A percentile compares a stretch with the other conserved stretches of the same genome.
These are phyloP conservation scores for Yarrowia sp. DNA, from an alignment of 805 yeast genomes.

Conservation along the genomic window DNA sequence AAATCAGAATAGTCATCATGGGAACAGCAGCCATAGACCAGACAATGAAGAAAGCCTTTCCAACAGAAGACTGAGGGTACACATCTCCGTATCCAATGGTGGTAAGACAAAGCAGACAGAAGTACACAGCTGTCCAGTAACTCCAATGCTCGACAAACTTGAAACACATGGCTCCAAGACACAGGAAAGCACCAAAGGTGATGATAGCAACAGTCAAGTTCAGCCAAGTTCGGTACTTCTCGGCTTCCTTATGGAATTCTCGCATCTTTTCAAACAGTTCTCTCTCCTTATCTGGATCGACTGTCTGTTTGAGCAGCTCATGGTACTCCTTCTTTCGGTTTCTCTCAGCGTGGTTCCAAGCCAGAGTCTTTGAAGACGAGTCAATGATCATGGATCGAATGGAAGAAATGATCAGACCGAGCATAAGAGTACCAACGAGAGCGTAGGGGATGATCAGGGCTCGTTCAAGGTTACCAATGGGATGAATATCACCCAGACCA, in stretches of 20 bases:
- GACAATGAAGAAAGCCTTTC: conserved; percentile 72
- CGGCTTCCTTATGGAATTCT: conserved; percentile 55
- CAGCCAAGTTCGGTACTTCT: neutral
- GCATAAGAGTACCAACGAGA: conserved; percentile 69
- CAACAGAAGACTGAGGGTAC: conserved; percentile 67
- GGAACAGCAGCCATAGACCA: conserved; percentile 90
- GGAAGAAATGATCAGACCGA: conserved; percentile 77
- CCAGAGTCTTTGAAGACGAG: conserved; percentile 67
- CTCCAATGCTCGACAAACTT: conserved; percentile 69
- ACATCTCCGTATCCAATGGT: conserved; percentile 89
- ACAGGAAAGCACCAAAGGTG: conserved; percentile 60
- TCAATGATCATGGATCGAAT: conserved; percentile 68
- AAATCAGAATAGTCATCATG: conserved; percentile 79
- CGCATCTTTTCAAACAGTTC: conserved; percentile 66
- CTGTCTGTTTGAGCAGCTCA: conserved; percentile 41
- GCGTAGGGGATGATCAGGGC: conserved; percentile 69
- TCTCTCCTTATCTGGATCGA: conserved; percentile 46
- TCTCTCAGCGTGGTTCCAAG: conserved; percentile 69
- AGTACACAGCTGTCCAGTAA: conserved; percentile 75
- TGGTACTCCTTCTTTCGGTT: conserved; percentile 53
- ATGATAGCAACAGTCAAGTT: conserved; percentile 56
- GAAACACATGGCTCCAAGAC: conserved; percentile 75
- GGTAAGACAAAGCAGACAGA: conserved; percentile 73
- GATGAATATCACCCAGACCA: conserved; percentile 79
- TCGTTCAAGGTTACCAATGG: conserved; percentile 60